Evolutionary conservation across 495 filamentous ascomycete species (phyloP).

Genomic region (Aspergillus saccharolyticus): DNA sequence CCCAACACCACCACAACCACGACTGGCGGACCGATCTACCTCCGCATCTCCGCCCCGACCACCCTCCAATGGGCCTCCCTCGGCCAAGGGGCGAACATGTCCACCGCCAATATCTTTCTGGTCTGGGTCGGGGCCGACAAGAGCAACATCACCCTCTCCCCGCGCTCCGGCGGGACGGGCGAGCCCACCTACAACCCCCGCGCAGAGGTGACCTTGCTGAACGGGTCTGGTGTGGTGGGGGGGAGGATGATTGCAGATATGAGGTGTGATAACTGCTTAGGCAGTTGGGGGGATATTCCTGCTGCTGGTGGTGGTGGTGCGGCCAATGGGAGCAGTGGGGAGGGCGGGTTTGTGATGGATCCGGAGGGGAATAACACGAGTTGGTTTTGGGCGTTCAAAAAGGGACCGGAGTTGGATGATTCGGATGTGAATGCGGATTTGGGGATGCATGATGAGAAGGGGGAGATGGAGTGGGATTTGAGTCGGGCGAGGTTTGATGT

Average conservation of each 20-base stretch:
- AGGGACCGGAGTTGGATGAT: neutral
- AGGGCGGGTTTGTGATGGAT: neutral
- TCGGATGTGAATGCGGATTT: neutral
- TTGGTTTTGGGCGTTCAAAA: neutral
- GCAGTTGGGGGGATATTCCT: neutral
- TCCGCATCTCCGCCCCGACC: neutral
- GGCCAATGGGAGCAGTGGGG: neutral
- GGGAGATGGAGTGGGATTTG: neutral
- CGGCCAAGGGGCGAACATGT: neutral
- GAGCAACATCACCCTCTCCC: neutral
- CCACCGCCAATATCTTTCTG: neutral
- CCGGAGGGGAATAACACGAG: neutral
- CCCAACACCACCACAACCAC: neutral
- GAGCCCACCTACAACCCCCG: neutral
- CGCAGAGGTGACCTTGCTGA: neutral
- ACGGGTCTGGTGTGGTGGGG: neutral
- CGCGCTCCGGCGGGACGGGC: neutral
- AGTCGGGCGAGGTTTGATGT: neutral
- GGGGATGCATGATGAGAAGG: slow-evolving; percentile 1
- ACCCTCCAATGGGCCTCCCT: neutral
- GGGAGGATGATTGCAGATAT: neutral
- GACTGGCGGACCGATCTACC: neutral
- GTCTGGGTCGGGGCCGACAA: neutral
- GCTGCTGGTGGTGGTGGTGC: neutral
- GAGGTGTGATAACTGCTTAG: neutral